Base-by-base conservation (phyloP, 345 rosid species). In the Murraya koenigii region DNA sequence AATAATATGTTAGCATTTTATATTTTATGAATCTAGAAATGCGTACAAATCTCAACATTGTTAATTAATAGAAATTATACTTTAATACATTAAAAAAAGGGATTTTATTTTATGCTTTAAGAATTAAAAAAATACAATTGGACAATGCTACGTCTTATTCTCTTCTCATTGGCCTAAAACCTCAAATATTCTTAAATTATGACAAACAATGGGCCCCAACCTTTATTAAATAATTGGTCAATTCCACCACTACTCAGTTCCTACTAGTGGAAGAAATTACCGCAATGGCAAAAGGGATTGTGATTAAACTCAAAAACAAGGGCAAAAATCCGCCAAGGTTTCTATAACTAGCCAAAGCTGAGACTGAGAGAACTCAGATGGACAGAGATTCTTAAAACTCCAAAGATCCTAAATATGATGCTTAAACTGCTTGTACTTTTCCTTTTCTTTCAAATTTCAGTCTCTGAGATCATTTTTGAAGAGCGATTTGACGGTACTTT, bases 361-460 rank as follows among this genome's bases (percentile, higher is more conserved):
- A 6, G 2, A 1, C 49, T 44, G 15, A 3, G 17, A 44, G 49
- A 44, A 44, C 49, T 44, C 49, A 13, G 49, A 44, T 44, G 49
- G 49, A 11, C 15, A 3, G 49, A 44, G 49, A 44, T 13, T 44
- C 47, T 10, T 44, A 44, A 44, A 44, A 44, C 49, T 44, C 0
- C 49, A 44, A 52, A 19, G 56, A 4, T 52, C 56, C 56, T 52
- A 17, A 17, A 52, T 2, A 52, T 17, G 55, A 17, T 32, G 74
- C 41, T 49, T 30, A 70, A 70, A 61, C 74, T 52, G 74, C 61
- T 70, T 70, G 61, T 70, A 52, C 74, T 70, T 17, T 70, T 11
- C 39, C 28, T 70, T 5, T 33, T 52, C 74, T 19, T 70, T 52
- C 74, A 52, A 49, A 28, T 70, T 52, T 70, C 74, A 3, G 35